phyloP scores from a whole-genome alignment of 768 basidiomycete species.

The Tulasnella sp. region DNA sequence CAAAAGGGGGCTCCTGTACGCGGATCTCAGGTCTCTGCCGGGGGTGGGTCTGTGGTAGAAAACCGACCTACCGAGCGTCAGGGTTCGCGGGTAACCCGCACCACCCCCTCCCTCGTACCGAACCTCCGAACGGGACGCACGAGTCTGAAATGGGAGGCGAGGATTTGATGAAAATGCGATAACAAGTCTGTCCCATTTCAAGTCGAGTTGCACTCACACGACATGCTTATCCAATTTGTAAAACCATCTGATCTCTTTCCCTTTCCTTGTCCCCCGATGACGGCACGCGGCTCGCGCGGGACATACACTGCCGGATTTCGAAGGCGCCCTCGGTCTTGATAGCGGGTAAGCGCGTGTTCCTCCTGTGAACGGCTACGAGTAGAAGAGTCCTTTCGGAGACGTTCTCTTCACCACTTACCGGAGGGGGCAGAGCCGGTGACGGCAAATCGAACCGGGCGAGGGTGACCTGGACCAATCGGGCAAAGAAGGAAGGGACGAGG shows the following conservation, averaged over 20 bases:
- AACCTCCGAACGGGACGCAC: neutral
- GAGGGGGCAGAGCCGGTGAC: conserved; percentile 12
- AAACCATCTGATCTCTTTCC: neutral
- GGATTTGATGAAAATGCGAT: conserved; percentile 7
- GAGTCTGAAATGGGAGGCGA: conserved; percentile 3
- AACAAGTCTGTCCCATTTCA: neutral
- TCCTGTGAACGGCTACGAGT: neutral
- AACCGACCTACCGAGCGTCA: neutral
- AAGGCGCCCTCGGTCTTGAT: neutral
- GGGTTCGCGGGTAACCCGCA: neutral
- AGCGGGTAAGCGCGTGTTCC: neutral
- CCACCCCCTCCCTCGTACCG: conserved; percentile 3
- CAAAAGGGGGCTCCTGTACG: conserved; percentile 13
- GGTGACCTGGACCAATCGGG: conserved; percentile 7
- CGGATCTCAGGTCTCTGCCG: conserved; percentile 17
- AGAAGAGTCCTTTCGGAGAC: neutral
- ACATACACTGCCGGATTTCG: neutral
- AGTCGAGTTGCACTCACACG: conserved; percentile 2
- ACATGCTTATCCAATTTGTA: conserved; percentile 12
- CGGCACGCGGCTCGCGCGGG: neutral
- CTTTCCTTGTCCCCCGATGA: neutral
- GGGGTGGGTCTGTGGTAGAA: neutral
- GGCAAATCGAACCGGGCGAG: neutral
- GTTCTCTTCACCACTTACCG: neutral
- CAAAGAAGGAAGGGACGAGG: neutral